Percentiles rank a stretch among this genome's conserved stretches.
Evolutionary conservation across 1,284 basidiomycete species (phyloP).

Genomic region (Schizopora paradoxa): DNA sequence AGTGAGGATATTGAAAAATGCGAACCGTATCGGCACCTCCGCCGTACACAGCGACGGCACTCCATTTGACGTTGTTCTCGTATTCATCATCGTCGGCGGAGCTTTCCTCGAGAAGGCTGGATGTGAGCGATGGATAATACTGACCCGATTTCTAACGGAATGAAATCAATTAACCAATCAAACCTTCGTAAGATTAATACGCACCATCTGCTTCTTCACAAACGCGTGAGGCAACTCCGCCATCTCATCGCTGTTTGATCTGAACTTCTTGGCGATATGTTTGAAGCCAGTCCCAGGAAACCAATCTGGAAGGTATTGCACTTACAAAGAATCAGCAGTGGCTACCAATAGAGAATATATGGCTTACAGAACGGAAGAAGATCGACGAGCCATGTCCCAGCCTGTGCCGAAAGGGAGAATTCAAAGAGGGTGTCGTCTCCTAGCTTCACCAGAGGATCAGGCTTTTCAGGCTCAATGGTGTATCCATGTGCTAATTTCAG

Average conservation of each 20-base stretch:
- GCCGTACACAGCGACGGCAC: conserved; percentile 5
- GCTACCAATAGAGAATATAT: too few species aligned
- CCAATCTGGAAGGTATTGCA: conserved; percentile 16
- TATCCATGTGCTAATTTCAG: conserved; percentile 14
- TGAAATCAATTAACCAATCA: not conserved
- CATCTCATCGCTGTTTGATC: not conserved
- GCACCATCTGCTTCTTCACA: not conserved
- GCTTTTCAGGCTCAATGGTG: conserved; percentile 4
- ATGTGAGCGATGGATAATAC: conserved; percentile 2
- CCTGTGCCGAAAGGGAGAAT: not conserved
- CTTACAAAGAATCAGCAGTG: not conserved
- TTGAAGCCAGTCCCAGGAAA: conserved; percentile 17
- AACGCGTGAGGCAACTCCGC: not conserved
- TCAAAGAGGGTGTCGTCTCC: not conserved
- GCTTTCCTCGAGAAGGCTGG: conserved; percentile 7
- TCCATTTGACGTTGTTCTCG: conserved; percentile 6
- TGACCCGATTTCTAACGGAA: conserved; percentile 6
- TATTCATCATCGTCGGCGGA: not conserved
- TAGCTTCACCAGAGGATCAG: conserved; percentile 7
- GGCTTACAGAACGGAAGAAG: conserved; percentile 3
- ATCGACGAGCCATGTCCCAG: conserved; percentile 11
- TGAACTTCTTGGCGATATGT: conserved; percentile 13
- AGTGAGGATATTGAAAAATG: not conserved
- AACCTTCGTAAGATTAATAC: not conserved
- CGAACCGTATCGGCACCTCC: not conserved